These are phyloP conservation scores for Psilocybe subaeruginosa DNA, from an alignment of 768 basidiomycete genomes.

Conservation along the genomic window DNA sequence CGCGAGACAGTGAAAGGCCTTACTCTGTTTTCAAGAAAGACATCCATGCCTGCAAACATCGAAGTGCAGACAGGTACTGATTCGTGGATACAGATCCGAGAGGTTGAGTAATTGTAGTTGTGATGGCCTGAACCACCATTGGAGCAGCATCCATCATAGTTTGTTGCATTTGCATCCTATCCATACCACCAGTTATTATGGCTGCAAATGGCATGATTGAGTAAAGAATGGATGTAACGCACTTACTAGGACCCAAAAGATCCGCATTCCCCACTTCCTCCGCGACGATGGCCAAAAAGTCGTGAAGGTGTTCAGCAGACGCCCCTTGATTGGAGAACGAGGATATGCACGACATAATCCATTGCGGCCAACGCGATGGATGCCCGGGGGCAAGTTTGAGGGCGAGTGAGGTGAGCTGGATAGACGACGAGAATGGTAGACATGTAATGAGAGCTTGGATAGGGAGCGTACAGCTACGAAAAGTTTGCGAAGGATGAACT, in stretches of 20 bases:
- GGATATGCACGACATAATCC: slow-evolving; percentile 69
- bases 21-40: slow-evolving; percentile 68
- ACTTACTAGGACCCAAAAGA: slow-evolving; percentile 75
- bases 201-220: not conserved
- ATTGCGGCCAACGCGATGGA: slow-evolving; percentile 71
- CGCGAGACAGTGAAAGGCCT: slow-evolving; percentile 20
- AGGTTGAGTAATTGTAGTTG: slow-evolving; percentile 51
- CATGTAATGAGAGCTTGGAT: slow-evolving; percentile 5
- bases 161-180: slow-evolving; percentile 65
- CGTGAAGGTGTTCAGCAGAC: slow-evolving; percentile 61
- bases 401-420: slow-evolving; percentile 70
- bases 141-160: slow-evolving; percentile 69
- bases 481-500: slow-evolving; percentile 81
- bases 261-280: slow-evolving; percentile 83
- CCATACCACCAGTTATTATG: slow-evolving; percentile 1
- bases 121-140: slow-evolving; percentile 73
- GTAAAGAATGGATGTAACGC: slow-evolving; percentile 29
- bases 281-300: slow-evolving; percentile 82
- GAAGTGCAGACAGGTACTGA: slow-evolving; percentile 72
- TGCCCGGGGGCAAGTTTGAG: slow-evolving; percentile 66
- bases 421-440: slow-evolving; percentile 3
- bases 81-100: slow-evolving; percentile 31
- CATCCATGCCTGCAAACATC: slow-evolving; percentile 87
- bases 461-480: slow-evolving; percentile 75
- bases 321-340: slow-evolving; percentile 64